Conservation (phyloP, 2,329 filamentous ascomycete genomes). For the Botrytis elliptica region DNA sequence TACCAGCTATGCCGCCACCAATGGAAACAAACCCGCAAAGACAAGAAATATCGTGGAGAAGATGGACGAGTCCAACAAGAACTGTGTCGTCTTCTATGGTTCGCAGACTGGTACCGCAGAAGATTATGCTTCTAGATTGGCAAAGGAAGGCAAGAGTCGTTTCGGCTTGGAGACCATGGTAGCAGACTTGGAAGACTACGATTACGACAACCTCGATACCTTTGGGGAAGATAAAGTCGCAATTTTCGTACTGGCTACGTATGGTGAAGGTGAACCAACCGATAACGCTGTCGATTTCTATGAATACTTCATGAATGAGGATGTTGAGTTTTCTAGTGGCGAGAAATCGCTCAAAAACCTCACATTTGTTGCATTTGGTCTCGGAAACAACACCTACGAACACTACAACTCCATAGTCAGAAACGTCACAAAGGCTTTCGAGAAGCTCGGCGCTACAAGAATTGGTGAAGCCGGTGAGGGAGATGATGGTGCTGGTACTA, state of each 20-base stretch:
- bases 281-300: conserved; percentile 99
- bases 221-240: conserved; percentile 87
- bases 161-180: conserved; percentile 98
- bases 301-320: conserved; percentile 86
- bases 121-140: conserved; percentile 92
- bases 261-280: conserved; percentile 96
- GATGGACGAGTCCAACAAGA: conserved; percentile 93
- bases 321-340: conserved; percentile 71
- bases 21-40: conserved; percentile 73
- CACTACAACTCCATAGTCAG: conserved; percentile 99
- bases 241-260: conserved; percentile 95
- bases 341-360: conserved; percentile 77
- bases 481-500: conserved; percentile 95
- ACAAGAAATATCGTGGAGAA: conserved; percentile 93
- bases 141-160: conserved; percentile 94
- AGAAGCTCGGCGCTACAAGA: conserved; percentile 77
- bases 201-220: conserved; percentile 88
- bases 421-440: conserved; percentile 77
- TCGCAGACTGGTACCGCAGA: conserved; percentile 98
- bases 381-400: conserved; percentile 99
- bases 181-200: conserved; percentile 95
- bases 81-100: conserved; percentile 97
- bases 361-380: conserved; percentile 91
- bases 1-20: conserved; percentile 66
- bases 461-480: conserved; percentile 91